Evolutionary conservation across 805 yeast species (phyloP).

Genomic region (Yarrowia osloensis): DNA sequence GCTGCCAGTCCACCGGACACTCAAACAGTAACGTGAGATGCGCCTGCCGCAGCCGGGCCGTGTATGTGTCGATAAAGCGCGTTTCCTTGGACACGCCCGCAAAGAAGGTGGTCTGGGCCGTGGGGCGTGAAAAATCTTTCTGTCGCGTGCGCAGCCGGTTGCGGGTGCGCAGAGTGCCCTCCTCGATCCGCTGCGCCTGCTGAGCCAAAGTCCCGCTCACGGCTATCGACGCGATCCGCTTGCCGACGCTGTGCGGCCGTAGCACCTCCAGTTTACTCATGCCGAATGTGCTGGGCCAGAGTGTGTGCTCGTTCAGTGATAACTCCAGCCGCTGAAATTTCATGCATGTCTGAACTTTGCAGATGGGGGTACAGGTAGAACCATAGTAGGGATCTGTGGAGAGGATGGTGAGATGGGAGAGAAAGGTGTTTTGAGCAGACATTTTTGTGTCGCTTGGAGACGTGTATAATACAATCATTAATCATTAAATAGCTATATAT

Average conservation of each 20-base stretch:
- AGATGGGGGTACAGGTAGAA: neutral
- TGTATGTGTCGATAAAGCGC: conserved; percentile 28
- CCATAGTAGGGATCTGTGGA: no score
- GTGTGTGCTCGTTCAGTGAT: neutral
- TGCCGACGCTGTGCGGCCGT: conserved; percentile 11
- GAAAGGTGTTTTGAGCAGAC: no score
- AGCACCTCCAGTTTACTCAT: conserved; percentile 20
- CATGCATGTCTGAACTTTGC: conserved; percentile 8
- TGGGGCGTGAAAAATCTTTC: conserved; percentile 18
- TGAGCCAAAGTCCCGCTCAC: conserved; percentile 3
- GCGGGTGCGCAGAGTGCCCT: neutral
- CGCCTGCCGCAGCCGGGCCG: neutral
- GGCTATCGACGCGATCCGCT: conserved; percentile 17
- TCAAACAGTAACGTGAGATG: conserved; percentile 8
- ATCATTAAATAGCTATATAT: neutral
- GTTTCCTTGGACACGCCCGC: conserved; percentile 25
- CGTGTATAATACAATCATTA: neutral
- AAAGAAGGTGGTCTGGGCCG: neutral
- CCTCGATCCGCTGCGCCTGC: conserved; percentile 4
- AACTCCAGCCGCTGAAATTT: conserved; percentile 2
- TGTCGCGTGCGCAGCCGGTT: conserved; percentile 13
- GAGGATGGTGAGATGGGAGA: neutral
- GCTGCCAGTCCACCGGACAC: conserved; percentile 23
- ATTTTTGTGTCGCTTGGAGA: no score
- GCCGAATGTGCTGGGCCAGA: neutral